Base-by-base conservation (phyloP, 345 rosid species). In the Clarkia xantiana region DNA sequence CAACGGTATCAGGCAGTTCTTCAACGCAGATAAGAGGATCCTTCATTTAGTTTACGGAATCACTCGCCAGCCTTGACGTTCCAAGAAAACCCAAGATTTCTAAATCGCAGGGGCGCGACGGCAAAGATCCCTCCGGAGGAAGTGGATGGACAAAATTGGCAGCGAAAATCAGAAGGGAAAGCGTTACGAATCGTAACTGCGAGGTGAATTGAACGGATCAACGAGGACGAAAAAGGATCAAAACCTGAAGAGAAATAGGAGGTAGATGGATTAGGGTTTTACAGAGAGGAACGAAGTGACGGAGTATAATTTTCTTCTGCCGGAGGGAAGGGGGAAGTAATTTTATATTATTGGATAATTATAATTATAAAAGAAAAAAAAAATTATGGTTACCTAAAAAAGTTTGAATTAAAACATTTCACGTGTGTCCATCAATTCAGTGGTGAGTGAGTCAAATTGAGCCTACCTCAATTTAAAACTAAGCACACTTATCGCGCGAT, bases 21-120 rank as follows among this genome's bases (percentile, higher is more conserved):
- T 10, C 40, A 18, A 10, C 40, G 7, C 9, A 19, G 11, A 38
- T 45, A 22, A 49, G 59, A 42, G 59, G 54, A 61, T 61, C 65
- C 49, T 58, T 58, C 65, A 61, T 61, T 48, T 34, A 54, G 34
- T 23, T 25, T 15, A 11, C 36, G 29, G 14, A 43, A 53, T 47
- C 40, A 29, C 41, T 23, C 36, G 64, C 57, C 58, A 47, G 38
- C 48, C 65, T 48, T 48, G 18, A 25, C 22, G 42, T 11, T 20
- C 56, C 51, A 0, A 14, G 57, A 23, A 43, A 43, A 16, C 47
- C 49, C 14, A 0, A 18, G 11, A 53, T 20, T 53, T 43, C 45
- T 40, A 16, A 47, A 47, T n/a, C 39, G 13, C 52, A 10, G 23
- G 43, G 29, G 10, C 42, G 10, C 16, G 10, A 40, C 20, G 7